Base-by-base conservation (phyloP, 805 yeast species). In the Saturnispora quitensis region DNA sequence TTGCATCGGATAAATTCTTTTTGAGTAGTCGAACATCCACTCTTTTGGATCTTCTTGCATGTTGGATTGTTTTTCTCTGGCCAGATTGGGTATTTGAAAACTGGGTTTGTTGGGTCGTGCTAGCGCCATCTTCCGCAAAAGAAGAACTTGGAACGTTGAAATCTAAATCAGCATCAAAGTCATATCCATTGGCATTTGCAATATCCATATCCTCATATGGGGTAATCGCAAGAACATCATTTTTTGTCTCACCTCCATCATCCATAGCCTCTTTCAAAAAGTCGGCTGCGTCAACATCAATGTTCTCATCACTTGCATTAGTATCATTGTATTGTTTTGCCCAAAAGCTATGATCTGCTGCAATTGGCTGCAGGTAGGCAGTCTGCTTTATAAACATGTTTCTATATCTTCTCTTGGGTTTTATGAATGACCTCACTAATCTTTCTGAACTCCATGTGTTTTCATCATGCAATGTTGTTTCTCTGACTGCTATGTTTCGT, bases 1-100 rank as follows among this genome's bases (percentile, higher is more conserved):
- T 69, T 1, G 78, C 73, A 33, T 72, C 72, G 95, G 96, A 89
- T 40, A 89, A 60, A 60, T 86, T 86, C 50, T 82, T 84, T 68
- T 89, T 89, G 49, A 89, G 71, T 25, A 71, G 68, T 56, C 80
- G 77, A 34, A 89, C 85, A 61, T 89, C 90, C 28, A 89, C 93
- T 55, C 80, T 77, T 63, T 88, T 89, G 4, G 96, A 88, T 7
- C 80, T 78, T 47, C 82, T 74, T 2, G 95, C 82, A 61, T 78
- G 86, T 54, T 73, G 77, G 22, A 82, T 74, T 50, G 74, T 68
- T 2, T 73, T 71, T 18, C 35, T 46, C 38, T 45, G 46, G 4
- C 54, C 24, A 15, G 33, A 25, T n/a, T 47, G 47, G 8, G 56
- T 25, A 31, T 52, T 40, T 1, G 55, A 36, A 22, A 33, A 34